These are phyloP conservation scores for Arachnopeziza araneosa DNA, from an alignment of 2,329 filamentous ascomycete genomes.

Conservation along the genomic window DNA sequence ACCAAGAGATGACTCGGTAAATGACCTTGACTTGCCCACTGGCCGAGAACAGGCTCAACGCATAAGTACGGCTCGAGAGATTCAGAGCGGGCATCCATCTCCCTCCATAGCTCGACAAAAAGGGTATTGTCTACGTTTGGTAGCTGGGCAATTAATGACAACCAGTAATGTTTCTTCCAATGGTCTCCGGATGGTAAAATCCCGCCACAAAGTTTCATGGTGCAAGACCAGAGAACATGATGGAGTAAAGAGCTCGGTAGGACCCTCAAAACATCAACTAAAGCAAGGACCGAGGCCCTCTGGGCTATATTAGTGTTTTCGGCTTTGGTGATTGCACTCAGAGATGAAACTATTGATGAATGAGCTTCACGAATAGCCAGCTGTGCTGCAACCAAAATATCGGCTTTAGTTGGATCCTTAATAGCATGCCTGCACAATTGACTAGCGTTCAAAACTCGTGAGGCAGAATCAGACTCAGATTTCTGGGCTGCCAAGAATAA, in stretches of 20 bases:
- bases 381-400: background rate
- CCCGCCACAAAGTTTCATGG: background rate
- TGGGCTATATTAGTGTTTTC: background rate
- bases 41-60: slow-evolving; percentile 1
- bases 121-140: background rate
- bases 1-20: background rate
- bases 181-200: background rate
- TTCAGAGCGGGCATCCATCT: background rate
- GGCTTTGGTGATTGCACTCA: background rate
- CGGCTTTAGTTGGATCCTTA: background rate
- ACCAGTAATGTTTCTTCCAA: background rate
- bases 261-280: background rate
- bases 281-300: background rate
- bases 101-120: slow-evolving; percentile 1
- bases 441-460: background rate
- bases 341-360: background rate
- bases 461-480: background rate
- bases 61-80: background rate
- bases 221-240: background rate
- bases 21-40: background rate
- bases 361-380: background rate
- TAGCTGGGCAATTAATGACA: background rate
- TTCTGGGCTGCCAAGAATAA: background rate
- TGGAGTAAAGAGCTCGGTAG: background rate
- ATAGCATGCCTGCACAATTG: background rate